Evolutionary conservation across 768 basidiomycete species (phyloP).

Genomic region (Royoungia palumana): DNA sequence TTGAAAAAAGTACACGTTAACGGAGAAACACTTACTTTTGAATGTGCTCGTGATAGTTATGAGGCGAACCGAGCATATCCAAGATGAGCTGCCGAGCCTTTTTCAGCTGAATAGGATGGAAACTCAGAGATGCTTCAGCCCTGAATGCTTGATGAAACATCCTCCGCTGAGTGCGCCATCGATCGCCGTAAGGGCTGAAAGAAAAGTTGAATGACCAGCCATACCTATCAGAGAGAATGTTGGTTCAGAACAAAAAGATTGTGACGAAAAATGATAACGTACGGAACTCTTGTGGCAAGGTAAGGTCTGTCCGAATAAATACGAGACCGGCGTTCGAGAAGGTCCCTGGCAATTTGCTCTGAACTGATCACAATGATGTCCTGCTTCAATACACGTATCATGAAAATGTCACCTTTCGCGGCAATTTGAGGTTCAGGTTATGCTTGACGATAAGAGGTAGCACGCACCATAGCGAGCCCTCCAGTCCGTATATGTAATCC

Average conservation of each 20-base stretch:
- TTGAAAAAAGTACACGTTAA: background rate
- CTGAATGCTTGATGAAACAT: constrained; percentile 29
- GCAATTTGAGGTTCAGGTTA: too few relatives aligned
- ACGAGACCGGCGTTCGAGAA: constrained; percentile 27
- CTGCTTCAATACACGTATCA: constrained; percentile 10
- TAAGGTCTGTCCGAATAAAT: constrained; percentile 26
- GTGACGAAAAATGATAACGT: too few relatives aligned
- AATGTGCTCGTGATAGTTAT: too few relatives aligned
- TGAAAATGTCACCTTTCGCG: too few relatives aligned
- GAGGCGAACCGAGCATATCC: background rate
- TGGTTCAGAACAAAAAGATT: too few relatives aligned
- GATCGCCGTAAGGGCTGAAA: constrained; percentile 21
- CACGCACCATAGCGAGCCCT: constrained; percentile 29
- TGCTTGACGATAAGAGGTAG: too few relatives aligned
- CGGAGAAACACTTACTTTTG: too few relatives aligned
- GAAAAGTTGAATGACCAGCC: too few relatives aligned
- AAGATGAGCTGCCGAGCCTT: background rate
- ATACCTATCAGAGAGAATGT: too few relatives aligned
- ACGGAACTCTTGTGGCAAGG: too few relatives aligned
- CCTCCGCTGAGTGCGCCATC: constrained; percentile 31
- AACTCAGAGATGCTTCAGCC: constrained; percentile 3
- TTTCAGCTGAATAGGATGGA: background rate
- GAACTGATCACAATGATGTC: constrained; percentile 27
- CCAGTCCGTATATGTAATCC: constrained; percentile 36
- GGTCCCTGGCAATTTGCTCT: constrained; percentile 23